A percentile compares a stretch with the other conserved stretches of the same genome.
phyloP scores from a whole-genome alignment of 345 rosid genomes.

The Excoecaria cochinchinensis region DNA sequence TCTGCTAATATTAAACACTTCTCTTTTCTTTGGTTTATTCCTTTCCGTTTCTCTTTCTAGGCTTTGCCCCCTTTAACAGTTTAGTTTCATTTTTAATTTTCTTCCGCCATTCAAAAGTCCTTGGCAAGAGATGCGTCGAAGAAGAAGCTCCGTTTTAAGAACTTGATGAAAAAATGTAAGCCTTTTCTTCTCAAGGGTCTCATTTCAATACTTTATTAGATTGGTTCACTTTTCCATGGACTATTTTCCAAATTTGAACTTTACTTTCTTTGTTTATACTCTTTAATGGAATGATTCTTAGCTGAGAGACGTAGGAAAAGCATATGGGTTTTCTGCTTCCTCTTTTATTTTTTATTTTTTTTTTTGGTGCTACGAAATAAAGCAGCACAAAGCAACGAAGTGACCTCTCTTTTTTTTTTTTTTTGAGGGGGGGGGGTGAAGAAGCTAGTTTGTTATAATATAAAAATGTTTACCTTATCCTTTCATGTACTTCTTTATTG shows the following conservation, averaged over 20 bases:
- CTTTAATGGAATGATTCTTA: constrained; percentile 7
- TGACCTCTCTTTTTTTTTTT: no score
- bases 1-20: neutral
- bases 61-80: neutral
- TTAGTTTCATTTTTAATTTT: neutral
- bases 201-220: neutral
- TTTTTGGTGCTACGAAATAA: neutral
- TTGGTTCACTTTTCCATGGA: neutral
- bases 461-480: no score
- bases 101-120: constrained; percentile 8
- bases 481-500: neutral
- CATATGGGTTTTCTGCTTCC: neutral
- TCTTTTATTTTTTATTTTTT: neutral
- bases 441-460: no score
- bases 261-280: neutral
- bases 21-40: neutral
- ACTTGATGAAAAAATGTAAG: constrained; percentile 31
- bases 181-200: neutral
- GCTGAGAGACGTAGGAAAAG: constrained; percentile 4
- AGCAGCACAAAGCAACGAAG: neutral
- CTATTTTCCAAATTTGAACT: neutral
- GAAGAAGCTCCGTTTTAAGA: constrained; percentile 15
- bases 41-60: neutral
- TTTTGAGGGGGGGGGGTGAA: no score
- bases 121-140: constrained; percentile 27